Conservation (phyloP, 441 rosid species). For the Aleurites moluccanus region DNA sequence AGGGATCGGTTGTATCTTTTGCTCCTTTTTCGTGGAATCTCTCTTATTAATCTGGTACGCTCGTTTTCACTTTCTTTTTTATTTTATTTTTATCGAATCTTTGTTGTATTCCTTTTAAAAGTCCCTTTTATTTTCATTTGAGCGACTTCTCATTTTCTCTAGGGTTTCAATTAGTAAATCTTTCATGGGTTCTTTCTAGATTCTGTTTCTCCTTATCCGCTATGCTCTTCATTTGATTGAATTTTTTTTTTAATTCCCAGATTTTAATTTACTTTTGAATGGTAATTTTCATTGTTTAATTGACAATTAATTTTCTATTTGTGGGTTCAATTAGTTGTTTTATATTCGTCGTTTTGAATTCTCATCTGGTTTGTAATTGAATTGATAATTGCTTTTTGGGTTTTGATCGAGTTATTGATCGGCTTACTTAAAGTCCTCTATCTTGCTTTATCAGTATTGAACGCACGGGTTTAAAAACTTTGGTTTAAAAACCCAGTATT, state of each 20-base stretch:
- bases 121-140: neutral
- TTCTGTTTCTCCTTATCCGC: neutral
- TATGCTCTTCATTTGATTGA: slow-evolving; percentile 11
- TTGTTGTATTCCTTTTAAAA: neutral
- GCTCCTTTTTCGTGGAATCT: slow-evolving; percentile 25
- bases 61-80: slow-evolving; percentile 4
- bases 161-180: slow-evolving; percentile 25
- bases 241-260: slow-evolving; percentile 12
- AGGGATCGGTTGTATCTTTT: too few relatives aligned
- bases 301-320: neutral
- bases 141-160: too few relatives aligned
- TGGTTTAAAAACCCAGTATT: neutral
- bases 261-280: neutral
- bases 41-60: slow-evolving; percentile 22
- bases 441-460: neutral
- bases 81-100: neutral
- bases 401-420: too few relatives aligned
- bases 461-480: neutral
- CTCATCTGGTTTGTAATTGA: slow-evolving; percentile 13
- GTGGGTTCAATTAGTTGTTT: slow-evolving; percentile 6
- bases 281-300: neutral
- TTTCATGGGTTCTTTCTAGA: slow-evolving; percentile 7
- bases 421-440: neutral
- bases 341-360: neutral
- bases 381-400: slow-evolving; percentile 11